These are phyloP conservation scores for Spiraea crenata DNA, from an alignment of 331 rosid species.

Conservation along the genomic window DNA sequence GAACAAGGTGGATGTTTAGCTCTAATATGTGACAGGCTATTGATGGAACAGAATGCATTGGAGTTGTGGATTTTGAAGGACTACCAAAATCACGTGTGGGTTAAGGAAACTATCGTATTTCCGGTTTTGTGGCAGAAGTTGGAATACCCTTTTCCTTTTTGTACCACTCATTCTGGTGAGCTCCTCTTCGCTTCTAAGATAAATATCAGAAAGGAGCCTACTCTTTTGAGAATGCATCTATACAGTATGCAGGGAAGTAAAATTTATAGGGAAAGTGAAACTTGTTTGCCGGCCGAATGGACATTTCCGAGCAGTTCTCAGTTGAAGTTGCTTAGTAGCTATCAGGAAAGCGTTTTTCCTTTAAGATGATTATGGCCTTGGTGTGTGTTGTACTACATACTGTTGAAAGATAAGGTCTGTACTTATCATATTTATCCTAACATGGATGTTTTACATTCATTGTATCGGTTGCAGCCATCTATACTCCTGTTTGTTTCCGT, in stretches of 20 bases:
- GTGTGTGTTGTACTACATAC: too few relatives aligned
- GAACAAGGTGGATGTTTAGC: background rate
- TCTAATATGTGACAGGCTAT: background rate
- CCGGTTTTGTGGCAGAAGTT: background rate
- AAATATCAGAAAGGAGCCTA: background rate
- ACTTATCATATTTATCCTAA: too few relatives aligned
- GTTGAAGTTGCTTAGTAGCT: background rate
- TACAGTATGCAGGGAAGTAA: background rate
- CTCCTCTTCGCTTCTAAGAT: background rate
- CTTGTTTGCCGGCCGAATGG: background rate
- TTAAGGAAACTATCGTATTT: background rate
- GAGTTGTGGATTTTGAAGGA: background rate
- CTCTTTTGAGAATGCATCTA: background rate
- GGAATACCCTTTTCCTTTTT: background rate
- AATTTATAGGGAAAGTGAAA: background rate
- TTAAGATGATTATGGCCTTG: background rate
- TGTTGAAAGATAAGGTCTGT: too few relatives aligned
- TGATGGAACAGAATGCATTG: background rate
- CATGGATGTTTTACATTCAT: too few relatives aligned
- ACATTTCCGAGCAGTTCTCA: background rate
- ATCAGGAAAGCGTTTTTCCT: background rate
- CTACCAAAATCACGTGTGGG: background rate
- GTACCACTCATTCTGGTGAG: background rate
- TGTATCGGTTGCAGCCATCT: too few relatives aligned
- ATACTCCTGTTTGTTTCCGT: too few relatives aligned